These are phyloP conservation scores for Piper betle DNA, from an alignment of 164 flowering plant species.

Conservation along the genomic window DNA sequence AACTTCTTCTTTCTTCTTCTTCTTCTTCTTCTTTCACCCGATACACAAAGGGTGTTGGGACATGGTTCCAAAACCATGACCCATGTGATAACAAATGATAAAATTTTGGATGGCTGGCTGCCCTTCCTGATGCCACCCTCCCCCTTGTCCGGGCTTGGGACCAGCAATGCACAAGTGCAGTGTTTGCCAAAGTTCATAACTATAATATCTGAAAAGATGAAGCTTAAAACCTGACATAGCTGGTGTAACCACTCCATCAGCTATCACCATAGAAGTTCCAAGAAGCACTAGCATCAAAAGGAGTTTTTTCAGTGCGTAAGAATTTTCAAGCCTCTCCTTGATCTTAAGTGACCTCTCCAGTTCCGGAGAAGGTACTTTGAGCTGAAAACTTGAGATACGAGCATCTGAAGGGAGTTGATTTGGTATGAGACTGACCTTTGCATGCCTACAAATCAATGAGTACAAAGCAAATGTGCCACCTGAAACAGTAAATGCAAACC, in stretches of 20 bases:
- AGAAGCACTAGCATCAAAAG: slow-evolving; percentile 81
- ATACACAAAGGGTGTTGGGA: no score
- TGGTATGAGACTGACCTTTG: slow-evolving; percentile 96
- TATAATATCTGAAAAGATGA: no score
- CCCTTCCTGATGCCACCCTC: no score
- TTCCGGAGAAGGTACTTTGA: slow-evolving; percentile 96
- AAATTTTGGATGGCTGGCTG: no score
- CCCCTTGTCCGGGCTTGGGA: no score
- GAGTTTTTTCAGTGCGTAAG: slow-evolving; percentile 65
- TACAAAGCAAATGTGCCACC: slow-evolving; percentile 99
- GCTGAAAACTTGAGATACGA: slow-evolving; percentile 96
- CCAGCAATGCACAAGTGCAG: no score
- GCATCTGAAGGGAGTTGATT: slow-evolving; percentile 96
- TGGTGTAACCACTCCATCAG: slow-evolving; percentile 96
- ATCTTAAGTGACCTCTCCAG: slow-evolving; percentile 93
- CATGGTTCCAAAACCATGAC: no score
- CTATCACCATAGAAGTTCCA: slow-evolving; percentile 96
- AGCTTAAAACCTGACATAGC: slow-evolving; percentile 84
- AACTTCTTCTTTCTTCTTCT: no score
- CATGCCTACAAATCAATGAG: slow-evolving; percentile 93
- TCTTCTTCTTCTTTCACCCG: no score
- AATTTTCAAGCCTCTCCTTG: slow-evolving; percentile 81
- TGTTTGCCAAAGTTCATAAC: no score
- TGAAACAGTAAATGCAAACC: slow-evolving; percentile 19
- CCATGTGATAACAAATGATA: no score